phyloP scores from a whole-genome alignment of 768 basidiomycete genomes.

The Leccinum ochraceum region DNA sequence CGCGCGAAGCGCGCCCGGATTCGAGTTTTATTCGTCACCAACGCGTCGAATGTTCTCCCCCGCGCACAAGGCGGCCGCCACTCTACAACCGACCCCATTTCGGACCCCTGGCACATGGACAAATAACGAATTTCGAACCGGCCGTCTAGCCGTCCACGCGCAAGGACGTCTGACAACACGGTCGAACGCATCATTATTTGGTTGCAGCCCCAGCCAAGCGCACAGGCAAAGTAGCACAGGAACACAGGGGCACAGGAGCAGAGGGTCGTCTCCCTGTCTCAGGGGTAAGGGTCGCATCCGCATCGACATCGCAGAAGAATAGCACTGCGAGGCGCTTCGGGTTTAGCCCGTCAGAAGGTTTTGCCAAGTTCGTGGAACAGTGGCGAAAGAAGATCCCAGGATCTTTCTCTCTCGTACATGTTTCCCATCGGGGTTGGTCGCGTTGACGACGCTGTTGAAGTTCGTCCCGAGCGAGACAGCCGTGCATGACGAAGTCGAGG shows the following conservation, averaged over 20 bases:
- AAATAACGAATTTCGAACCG: not conserved
- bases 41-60: not conserved
- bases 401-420: slow-evolving; percentile 6
- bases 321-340: not conserved
- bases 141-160: not conserved
- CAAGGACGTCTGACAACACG: not conserved
- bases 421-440: slow-evolving; percentile 14
- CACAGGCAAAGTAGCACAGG: not conserved
- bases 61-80: not conserved
- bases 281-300: not conserved
- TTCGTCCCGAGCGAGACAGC: slow-evolving; percentile 9
- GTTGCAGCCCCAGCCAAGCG: not conserved
- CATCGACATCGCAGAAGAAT: not conserved
- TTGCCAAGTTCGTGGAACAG: not conserved
- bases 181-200: not conserved
- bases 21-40: not conserved
- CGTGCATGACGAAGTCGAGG: not conserved
- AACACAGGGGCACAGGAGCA: not conserved
- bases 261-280: not conserved
- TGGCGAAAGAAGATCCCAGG: slow-evolving; percentile 1
- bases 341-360: slow-evolving; percentile 4
- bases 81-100: not conserved
- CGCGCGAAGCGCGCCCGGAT: not conserved
- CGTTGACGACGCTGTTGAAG: not conserved
- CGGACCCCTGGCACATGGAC: not conserved